Conservation (phyloP, 2,329 filamentous ascomycete species). For the Colletotrichum theobromicola region DNA sequence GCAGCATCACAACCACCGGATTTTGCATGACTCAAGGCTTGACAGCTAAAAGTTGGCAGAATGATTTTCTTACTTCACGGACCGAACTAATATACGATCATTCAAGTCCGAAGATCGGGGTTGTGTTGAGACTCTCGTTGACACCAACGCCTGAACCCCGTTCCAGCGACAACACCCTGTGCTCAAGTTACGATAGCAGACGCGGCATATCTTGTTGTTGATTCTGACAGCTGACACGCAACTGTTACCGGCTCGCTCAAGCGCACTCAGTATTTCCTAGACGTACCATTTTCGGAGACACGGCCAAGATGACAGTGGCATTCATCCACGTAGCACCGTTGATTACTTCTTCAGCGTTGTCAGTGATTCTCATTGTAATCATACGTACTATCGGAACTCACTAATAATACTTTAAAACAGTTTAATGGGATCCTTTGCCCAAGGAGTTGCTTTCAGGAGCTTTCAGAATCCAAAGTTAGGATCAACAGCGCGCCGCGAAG, state of each 20-base stretch:
- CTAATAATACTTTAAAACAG: neutral
- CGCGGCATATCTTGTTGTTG: neutral
- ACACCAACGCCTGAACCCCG: neutral
- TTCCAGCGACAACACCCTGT: neutral
- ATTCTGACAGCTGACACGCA: neutral
- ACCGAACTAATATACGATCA: neutral
- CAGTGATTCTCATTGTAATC: neutral
- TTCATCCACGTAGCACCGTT: neutral
- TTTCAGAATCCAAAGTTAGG: neutral
- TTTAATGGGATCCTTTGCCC: neutral
- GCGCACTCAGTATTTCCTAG: neutral
- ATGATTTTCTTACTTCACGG: neutral
- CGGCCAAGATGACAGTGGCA: neutral
- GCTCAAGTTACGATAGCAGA: neutral
- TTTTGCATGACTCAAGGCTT: neutral
- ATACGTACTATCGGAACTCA: rapidly evolving
- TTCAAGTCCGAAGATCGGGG: neutral
- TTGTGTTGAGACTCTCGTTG: neutral
- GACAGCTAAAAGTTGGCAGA: neutral
- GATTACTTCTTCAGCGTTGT: neutral
- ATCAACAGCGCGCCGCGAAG: neutral
- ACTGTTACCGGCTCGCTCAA: neutral
- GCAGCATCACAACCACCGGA: neutral
- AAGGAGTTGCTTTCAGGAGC: neutral
- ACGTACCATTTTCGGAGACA: neutral